phyloP scores from a whole-genome alignment of 805 yeast species.

The Saccharomyces eubayanus region DNA sequence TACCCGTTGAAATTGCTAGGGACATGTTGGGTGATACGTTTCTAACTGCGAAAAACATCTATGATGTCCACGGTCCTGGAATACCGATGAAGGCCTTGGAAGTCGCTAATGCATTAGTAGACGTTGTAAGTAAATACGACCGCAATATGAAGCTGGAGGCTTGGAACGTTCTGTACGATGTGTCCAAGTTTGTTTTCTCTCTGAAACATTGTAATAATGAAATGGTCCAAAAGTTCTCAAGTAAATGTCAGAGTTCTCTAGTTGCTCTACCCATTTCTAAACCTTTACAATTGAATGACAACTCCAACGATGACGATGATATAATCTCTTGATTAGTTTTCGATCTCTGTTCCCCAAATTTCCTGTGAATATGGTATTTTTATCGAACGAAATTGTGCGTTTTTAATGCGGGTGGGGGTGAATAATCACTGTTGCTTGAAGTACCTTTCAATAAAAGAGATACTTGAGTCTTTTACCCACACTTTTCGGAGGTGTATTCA shows the following conservation, averaged over 20 bases:
- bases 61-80: background rate
- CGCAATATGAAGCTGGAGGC: background rate
- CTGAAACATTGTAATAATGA: background rate
- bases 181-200: background rate
- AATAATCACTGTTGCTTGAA: too few relatives aligned
- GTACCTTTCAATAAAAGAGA: too few relatives aligned
- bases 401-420: too few relatives aligned
- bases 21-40: background rate
- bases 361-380: background rate
- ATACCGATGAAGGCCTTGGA: background rate
- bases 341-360: background rate
- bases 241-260: background rate
- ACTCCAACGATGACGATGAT: background rate
- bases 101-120: background rate
- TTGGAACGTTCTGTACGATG: background rate
- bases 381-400: too few relatives aligned
- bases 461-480: too few relatives aligned
- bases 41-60: background rate
- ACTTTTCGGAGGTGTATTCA: too few relatives aligned
- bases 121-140: background rate
- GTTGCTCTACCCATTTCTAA: background rate
- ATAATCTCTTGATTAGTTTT: background rate
- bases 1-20: background rate
- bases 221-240: background rate
- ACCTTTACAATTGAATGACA: background rate